Evolutionary conservation across 2,329 filamentous ascomycete species (phyloP).

Genomic region (Hypoxylon sp.): DNA sequence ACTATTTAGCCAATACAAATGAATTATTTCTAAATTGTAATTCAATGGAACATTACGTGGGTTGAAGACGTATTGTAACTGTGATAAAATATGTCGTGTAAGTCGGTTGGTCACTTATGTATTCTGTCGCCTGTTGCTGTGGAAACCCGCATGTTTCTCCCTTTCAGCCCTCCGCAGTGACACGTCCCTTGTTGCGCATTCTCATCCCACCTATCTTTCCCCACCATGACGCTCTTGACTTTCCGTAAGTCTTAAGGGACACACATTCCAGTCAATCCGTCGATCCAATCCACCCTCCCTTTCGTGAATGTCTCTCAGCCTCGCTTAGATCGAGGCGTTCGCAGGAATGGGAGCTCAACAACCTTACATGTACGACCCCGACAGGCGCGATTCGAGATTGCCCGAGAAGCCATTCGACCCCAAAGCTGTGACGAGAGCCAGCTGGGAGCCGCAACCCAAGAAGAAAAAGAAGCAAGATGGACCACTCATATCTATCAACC

Average conservation of each 20-base stretch:
- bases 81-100: conserved; percentile 5
- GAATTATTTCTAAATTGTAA: conserved; percentile 1
- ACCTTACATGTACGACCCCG: conserved; percentile 54
- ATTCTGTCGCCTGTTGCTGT: conserved; percentile 49
- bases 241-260: conserved; percentile 35
- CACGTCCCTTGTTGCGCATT: conserved; percentile 9
- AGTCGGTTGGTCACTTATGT: conserved; percentile 12
- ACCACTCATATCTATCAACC: conserved; percentile 85
- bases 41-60: conserved; percentile 9
- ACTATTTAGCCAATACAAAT: conserved; percentile 21
- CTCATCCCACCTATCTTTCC: conserved; percentile 26
- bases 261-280: conserved; percentile 39
- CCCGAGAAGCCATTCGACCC: conserved; percentile 71
- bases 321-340: conserved; percentile 40
- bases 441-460: conserved; percentile 74
- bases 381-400: conserved; percentile 47
- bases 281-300: conserved; percentile 29
- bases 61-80: conserved; percentile 11
- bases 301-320: conserved; percentile 43
- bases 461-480: conserved; percentile 80
- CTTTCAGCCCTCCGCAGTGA: conserved; percentile 12
- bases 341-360: conserved; percentile 51
- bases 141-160: conserved; percentile 44
- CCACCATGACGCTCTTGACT: conserved; percentile 27
- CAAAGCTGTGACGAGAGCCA: conserved; percentile 86